These are phyloP conservation scores for Cercospora zeae-maydis DNA, from an alignment of 2,329 filamentous ascomycete species.

Conservation along the genomic window DNA sequence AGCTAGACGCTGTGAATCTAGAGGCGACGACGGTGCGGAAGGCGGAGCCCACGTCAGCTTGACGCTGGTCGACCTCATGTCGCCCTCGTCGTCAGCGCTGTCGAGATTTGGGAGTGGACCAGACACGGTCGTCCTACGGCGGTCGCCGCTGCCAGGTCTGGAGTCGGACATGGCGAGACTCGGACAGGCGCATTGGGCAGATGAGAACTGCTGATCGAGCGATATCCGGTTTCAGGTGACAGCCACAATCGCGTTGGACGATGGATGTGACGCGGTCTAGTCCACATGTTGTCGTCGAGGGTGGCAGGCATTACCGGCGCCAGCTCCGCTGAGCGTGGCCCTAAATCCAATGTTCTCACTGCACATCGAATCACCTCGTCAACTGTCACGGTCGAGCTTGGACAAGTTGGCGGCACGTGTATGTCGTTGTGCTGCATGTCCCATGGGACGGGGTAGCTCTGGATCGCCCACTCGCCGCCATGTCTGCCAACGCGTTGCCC, in stretches of 20 bases:
- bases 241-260: not conserved
- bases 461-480: constrained; percentile 34
- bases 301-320: not conserved
- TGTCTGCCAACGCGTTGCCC: constrained; percentile 56
- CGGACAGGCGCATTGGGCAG: constrained; percentile 21
- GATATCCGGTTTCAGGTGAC: not conserved
- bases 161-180: constrained; percentile 1
- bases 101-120: constrained; percentile 20
- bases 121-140: constrained; percentile 24
- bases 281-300: no score
- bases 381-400: not conserved
- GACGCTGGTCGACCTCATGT: constrained; percentile 24
- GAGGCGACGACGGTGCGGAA: constrained; percentile 25
- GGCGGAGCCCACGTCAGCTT: constrained; percentile 30
- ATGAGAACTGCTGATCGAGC: constrained; percentile 3
- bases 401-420: constrained; percentile 1
- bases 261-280: not conserved
- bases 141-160: constrained; percentile 23
- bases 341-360: not conserved
- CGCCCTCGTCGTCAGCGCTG: constrained; percentile 12
- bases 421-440: not conserved
- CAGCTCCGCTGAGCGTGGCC: not conserved
- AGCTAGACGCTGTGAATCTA: constrained; percentile 19
- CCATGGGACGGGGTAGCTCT: not conserved
- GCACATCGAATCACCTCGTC: not conserved